These are phyloP conservation scores for Elongisporangium senticosum DNA, from an alignment of 352 stramenopile genomes.

Conservation along the genomic window DNA sequence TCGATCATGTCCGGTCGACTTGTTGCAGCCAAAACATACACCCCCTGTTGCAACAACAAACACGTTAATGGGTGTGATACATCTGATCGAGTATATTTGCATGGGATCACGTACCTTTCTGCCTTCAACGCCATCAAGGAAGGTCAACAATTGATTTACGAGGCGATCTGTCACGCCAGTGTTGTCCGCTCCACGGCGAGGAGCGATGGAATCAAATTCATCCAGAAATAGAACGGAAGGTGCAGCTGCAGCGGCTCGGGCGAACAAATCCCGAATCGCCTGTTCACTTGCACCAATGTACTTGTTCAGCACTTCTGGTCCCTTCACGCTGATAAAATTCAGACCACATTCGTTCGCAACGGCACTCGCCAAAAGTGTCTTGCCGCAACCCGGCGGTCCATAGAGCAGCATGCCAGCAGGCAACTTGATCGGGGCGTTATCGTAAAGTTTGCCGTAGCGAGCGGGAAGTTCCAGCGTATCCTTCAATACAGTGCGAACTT, in stretches of 20 bases:
- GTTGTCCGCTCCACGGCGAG: slow-evolving; percentile 89
- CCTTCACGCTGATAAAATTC: slow-evolving; percentile 91
- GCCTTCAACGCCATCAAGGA: slow-evolving; percentile 95
- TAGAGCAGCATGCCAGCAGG: slow-evolving; percentile 86
- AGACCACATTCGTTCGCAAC: slow-evolving; percentile 84
- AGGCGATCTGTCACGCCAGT: slow-evolving; percentile 96
- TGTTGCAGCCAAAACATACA: slow-evolving; percentile 96
- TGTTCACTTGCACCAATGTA: slow-evolving; percentile 90
- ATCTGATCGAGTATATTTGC: no score
- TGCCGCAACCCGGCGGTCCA: slow-evolving; percentile 88
- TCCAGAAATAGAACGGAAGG: slow-evolving; percentile 83
- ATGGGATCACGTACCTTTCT: slow-evolving; percentile 42
- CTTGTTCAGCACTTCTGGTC: slow-evolving; percentile 87
- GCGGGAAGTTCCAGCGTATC: slow-evolving; percentile 87
- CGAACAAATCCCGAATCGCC: slow-evolving; percentile 84
- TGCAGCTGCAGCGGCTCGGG: slow-evolving; percentile 59
- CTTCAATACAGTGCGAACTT: slow-evolving; percentile 81
- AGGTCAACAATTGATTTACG: slow-evolving; percentile 98
- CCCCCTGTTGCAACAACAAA: slow-evolving; percentile 33
- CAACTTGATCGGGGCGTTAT: slow-evolving; percentile 77
- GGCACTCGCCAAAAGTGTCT: slow-evolving; percentile 83
- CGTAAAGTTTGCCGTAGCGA: slow-evolving; percentile 73
- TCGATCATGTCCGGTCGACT: slow-evolving; percentile 97
- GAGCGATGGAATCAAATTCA: slow-evolving; percentile 95
- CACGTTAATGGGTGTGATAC: neutral